These are phyloP conservation scores for Colletotrichum godetiae DNA, from an alignment of 2,329 filamentous ascomycete species.

Conservation along the genomic window DNA sequence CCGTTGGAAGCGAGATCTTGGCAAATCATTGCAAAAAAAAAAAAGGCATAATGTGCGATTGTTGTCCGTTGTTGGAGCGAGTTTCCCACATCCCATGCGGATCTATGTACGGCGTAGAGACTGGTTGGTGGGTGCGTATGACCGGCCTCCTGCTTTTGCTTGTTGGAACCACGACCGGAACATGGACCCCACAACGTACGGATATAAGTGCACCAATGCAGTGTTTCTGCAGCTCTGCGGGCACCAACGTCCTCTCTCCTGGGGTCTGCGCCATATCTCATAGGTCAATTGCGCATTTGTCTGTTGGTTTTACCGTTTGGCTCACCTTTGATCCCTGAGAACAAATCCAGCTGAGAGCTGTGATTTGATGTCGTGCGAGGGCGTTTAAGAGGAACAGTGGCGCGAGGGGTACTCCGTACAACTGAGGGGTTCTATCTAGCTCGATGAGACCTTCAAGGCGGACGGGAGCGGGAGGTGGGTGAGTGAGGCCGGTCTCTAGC, in stretches of 20 bases:
- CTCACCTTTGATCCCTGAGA: neutral
- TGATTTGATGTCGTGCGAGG: neutral
- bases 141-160: neutral
- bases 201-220: slow-evolving; percentile 8
- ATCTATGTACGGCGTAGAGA: neutral
- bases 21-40: slow-evolving; percentile 4
- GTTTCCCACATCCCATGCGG: neutral
- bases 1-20: slow-evolving; percentile 32
- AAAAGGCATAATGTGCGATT: neutral
- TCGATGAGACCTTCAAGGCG: neutral
- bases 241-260: neutral
- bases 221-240: slow-evolving; percentile 25
- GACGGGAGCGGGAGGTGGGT: neutral
- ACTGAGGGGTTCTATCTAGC: neutral
- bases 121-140: slow-evolving; percentile 9
- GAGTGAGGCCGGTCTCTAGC: neutral
- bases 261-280: neutral
- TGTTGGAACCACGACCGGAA: slow-evolving; percentile 1
- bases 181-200: neutral
- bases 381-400: neutral
- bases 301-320: slow-evolving; percentile 21
- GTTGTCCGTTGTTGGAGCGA: neutral
- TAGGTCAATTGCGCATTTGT: slow-evolving; percentile 1
- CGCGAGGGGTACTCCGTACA: neutral
- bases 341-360: neutral